Evolutionary conservation across 345 rosid species (phyloP), one percentile per base, ranked within the genome.

Genomic region (Cochlearia excelsa): DNA sequence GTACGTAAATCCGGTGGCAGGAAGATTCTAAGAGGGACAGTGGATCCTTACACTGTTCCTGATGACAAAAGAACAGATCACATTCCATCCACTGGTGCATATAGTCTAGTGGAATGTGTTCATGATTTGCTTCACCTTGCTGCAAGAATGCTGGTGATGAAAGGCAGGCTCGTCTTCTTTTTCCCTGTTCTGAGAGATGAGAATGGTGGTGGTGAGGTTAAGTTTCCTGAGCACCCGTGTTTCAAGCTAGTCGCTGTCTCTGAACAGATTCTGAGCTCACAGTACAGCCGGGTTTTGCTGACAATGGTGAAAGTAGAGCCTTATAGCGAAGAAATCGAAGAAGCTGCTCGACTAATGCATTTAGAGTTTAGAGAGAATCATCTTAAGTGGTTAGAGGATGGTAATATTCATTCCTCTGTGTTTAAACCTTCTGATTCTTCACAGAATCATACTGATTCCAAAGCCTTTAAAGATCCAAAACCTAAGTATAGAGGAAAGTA

Each of bases 1-100:
- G 99, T 96, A 16, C 88, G 92, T 30, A 93, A 93, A 66, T 89
- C 99, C 0, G 97, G 99, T 55, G 99, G 97, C 11, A 69, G 99
- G 30, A 93, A 93, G 77, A 75, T 93, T 64, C 80, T 89, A 1
- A 85, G 88, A 70, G 99, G 99, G 41, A 78, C 62, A 10, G 79
- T 84, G 46, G 87, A 78, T 7, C 96, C 99, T 33, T 93, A 93
- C 78, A 83, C 82, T 1, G 90, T 93, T 49, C 94, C 97, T 2
- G 96, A 93, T n/a, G 95, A 89, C 57, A 87, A 89, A 70, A 85
- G 96, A 70, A 81, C 77, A n/a, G 83, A 65, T 63, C 99, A 89
- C 74, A 87, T 87, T 65, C 99, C 99, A 44, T 93, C 99, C 2
- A 93, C 96, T 2, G 97, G 86, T 43, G 65, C 92, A 2, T 93